Percentiles rank a stretch among this genome's conserved stretches.
Evolutionary conservation across 352 stramenopile species (phyloP).

Genomic region (Phytophthora pseudosyringae): DNA sequence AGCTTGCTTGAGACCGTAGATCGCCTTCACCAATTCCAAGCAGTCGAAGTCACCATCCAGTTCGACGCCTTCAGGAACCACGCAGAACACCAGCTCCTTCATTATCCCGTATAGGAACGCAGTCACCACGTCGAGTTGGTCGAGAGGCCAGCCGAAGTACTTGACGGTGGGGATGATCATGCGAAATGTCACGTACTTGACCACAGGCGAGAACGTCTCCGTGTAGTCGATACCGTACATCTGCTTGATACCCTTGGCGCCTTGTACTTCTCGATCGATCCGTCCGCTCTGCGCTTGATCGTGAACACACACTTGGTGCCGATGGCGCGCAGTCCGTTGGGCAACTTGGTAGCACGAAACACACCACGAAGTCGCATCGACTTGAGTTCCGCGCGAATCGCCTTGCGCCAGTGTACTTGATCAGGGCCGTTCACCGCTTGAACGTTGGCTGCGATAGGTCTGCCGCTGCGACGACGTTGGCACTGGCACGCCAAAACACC

Average conservation of each 20-base stretch:
- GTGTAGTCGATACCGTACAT: too few species aligned
- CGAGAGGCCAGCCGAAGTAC: not conserved
- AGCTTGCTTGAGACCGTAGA: too few species aligned
- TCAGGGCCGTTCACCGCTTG: slow-evolving; percentile 7
- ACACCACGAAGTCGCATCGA: slow-evolving; percentile 26
- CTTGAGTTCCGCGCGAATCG: slow-evolving; percentile 20
- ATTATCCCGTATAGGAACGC: not conserved
- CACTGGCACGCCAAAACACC: too few species aligned
- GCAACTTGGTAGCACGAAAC: slow-evolving; percentile 17
- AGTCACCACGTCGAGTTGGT: not conserved
- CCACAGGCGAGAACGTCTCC: too few species aligned
- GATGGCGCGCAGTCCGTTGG: slow-evolving; percentile 6
- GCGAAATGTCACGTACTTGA: too few species aligned
- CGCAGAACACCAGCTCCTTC: not conserved
- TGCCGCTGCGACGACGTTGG: too few species aligned
- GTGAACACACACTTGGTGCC: slow-evolving; percentile 44
- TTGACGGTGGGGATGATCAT: slow-evolving; percentile 1
- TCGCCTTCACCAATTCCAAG: too few species aligned
- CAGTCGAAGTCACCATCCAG: too few species aligned
- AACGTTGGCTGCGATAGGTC: too few species aligned
- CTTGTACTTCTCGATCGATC: slow-evolving; percentile 47
- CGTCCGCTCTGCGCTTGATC: slow-evolving; percentile 40
- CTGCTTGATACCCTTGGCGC: slow-evolving; percentile 27
- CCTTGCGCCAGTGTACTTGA: slow-evolving; percentile 25
- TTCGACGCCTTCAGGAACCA: too few species aligned